Conservation (phyloP, 1,139 yeast genomes). For the Trichomonascaceae sp. region DNA sequence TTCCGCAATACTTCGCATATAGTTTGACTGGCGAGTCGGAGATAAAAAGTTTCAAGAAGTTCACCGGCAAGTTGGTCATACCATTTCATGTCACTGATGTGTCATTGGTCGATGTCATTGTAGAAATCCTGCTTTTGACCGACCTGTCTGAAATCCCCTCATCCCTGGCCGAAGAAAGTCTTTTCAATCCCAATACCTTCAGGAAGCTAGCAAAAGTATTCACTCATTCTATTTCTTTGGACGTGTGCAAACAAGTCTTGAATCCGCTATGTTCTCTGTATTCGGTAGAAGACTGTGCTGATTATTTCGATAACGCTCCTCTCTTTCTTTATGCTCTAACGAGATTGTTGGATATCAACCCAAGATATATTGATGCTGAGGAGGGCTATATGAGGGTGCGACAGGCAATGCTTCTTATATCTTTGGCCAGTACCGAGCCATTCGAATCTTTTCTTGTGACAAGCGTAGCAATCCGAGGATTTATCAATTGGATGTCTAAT, state of each 20-base stretch:
- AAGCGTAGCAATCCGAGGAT: neutral
- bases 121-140: neutral
- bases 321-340: neutral
- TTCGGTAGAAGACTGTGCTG: neutral
- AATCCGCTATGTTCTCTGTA: neutral
- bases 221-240: neutral
- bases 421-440: neutral
- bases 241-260: neutral
- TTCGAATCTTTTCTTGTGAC: neutral
- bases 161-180: neutral
- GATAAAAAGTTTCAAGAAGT: neutral
- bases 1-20: conserved; percentile 1
- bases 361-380: neutral
- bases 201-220: neutral
- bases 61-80: neutral
- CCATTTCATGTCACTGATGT: neutral
- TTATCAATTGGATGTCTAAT: neutral
- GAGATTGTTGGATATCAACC: conserved; percentile 1
- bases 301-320: neutral
- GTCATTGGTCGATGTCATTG: neutral
- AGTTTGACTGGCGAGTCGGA: neutral
- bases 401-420: conserved; percentile 1
- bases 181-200: neutral
- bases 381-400: conserved; percentile 1
- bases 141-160: conserved; percentile 3